Evolutionary conservation across 768 basidiomycete species (phyloP).

Genomic region (Guyanaporus albipodus): DNA sequence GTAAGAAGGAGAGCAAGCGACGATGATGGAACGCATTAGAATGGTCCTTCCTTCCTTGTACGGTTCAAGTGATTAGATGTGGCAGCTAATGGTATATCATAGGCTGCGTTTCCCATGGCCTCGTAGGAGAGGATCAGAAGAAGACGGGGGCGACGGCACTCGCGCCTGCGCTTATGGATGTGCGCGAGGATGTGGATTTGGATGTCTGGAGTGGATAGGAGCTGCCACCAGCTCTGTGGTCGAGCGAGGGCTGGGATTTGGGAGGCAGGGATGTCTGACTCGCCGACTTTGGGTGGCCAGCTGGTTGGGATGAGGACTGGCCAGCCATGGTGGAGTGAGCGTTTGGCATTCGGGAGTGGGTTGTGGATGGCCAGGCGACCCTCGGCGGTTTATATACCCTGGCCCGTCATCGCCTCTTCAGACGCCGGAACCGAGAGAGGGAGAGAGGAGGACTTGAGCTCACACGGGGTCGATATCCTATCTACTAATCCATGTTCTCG

Average conservation of each 20-base stretch:
- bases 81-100: neutral
- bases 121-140: slow-evolving; percentile 40
- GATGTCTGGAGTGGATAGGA: slow-evolving; percentile 27
- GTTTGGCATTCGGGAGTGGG: too few relatives aligned
- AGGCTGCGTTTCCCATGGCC: too few relatives aligned
- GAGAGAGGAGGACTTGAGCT: too few relatives aligned
- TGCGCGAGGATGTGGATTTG: slow-evolving; percentile 22
- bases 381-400: too few relatives aligned
- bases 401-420: too few relatives aligned
- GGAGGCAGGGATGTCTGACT: neutral
- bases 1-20: slow-evolving; percentile 3
- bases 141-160: slow-evolving; percentile 52
- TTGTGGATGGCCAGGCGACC: too few relatives aligned
- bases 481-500: too few relatives aligned
- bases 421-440: too few relatives aligned
- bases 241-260: slow-evolving; percentile 17
- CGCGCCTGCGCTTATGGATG: slow-evolving; percentile 48
- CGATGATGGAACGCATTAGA: slow-evolving; percentile 11
- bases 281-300: slow-evolving; percentile 25
- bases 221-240: slow-evolving; percentile 19
- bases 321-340: too few relatives aligned
- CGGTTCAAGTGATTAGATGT: slow-evolving; percentile 16
- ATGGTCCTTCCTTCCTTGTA: slow-evolving; percentile 19
- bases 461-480: too few relatives aligned
- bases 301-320: too few relatives aligned